These are phyloP conservation scores for Caryopteris hybrid DNA, from an alignment of 305 asterid species.

Conservation along the genomic window DNA sequence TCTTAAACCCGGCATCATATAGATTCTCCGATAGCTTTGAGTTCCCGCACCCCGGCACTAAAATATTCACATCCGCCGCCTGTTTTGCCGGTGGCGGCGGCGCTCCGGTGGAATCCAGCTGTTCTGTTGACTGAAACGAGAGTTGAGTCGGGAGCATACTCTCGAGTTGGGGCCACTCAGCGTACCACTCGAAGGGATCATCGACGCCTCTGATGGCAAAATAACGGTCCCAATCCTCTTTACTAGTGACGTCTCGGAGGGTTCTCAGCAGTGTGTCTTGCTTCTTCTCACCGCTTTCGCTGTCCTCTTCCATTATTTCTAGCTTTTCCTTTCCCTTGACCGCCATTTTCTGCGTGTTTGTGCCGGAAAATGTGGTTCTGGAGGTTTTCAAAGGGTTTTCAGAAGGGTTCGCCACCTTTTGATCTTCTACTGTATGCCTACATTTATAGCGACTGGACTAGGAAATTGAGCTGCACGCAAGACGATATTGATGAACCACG, in stretches of 20 bases:
- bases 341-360: constrained; percentile 33
- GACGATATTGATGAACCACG: no score
- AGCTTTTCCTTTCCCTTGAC: no score
- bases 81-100: neutral
- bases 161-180: constrained; percentile 77
- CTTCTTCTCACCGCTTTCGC: constrained; percentile 20
- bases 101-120: neutral
- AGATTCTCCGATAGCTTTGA: constrained; percentile 75
- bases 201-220: constrained; percentile 64
- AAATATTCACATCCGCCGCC: constrained; percentile 33
- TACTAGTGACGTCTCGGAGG: constrained; percentile 70
- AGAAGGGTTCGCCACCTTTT: no score
- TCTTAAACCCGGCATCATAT: constrained; percentile 60
- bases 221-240: constrained; percentile 81
- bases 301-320: constrained; percentile 22
- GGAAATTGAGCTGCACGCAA: no score
- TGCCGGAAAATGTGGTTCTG: no score
- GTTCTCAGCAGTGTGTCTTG: constrained; percentile 56
- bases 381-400: constrained; percentile 15
- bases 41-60: constrained; percentile 91
- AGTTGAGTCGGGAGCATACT: constrained; percentile 39
- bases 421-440: no score
- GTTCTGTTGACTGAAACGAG: constrained; percentile 5
- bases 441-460: no score
- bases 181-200: constrained; percentile 88